A percentile compares a stretch with the other conserved stretches of the same genome.
Evolutionary conservation across 371 early-diverging fungal species (phyloP).

Genomic region (Mortierella sp.): DNA sequence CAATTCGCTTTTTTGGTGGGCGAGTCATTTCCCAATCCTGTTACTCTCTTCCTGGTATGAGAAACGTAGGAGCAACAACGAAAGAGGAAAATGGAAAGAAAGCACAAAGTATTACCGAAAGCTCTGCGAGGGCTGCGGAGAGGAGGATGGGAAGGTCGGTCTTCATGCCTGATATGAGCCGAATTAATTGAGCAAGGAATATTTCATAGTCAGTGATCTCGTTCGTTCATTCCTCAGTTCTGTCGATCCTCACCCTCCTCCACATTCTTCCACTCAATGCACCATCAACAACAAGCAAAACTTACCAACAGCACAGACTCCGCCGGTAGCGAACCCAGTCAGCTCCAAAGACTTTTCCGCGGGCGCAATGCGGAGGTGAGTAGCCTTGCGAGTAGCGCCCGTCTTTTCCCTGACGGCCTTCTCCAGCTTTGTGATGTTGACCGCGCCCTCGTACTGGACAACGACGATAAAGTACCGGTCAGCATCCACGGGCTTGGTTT

Average conservation of each 20-base stretch:
- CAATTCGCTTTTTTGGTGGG: too few relatives aligned
- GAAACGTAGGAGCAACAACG: too few relatives aligned
- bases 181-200: not conserved
- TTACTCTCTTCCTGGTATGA: too few relatives aligned
- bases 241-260: not conserved
- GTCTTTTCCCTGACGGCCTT: constrained; percentile 68
- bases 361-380: constrained; percentile 49
- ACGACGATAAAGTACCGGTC: constrained; percentile 59
- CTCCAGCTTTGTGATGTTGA: constrained; percentile 67
- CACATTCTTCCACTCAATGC: not conserved
- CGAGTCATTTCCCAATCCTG: too few relatives aligned
- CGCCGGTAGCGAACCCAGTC: constrained; percentile 33
- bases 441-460: constrained; percentile 72
- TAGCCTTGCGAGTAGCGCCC: constrained; percentile 49
- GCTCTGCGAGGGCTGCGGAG: constrained; percentile 37
- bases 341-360: constrained; percentile 51
- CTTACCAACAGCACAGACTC: constrained; percentile 54
- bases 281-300: constrained; percentile 26
- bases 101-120: constrained; percentile 53
- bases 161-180: constrained; percentile 36
- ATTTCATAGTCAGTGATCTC: not conserved
- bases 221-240: not conserved
- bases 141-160: constrained; percentile 43
- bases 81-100: too few relatives aligned
- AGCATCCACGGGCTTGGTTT: constrained; percentile 24